Base-by-base conservation (phyloP, 371 early-diverging fungal species). In the Capillidium heterosporum region DNA sequence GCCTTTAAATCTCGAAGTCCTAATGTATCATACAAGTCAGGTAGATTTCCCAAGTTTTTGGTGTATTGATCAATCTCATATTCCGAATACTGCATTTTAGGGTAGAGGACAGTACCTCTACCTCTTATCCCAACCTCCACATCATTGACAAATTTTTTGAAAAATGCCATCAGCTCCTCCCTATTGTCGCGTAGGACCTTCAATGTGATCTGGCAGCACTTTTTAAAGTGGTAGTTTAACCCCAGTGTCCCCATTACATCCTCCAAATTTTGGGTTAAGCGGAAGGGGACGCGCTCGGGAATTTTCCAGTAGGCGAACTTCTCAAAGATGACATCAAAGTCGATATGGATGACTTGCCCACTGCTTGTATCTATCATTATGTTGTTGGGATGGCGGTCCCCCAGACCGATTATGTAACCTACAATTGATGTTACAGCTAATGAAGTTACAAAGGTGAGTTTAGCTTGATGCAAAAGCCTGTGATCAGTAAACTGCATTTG, bases 361-460 rank as follows among this genome's bases (percentile, higher is more conserved):
- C 77, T 85, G n/a, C 64, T 71, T 27, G 75, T 72, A 66, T 99
- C 97, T 43, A 99, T 77, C 46, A 98, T 62, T 35, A 99, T 90
- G 65, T 99, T 99, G 65, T 99, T 98, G 3, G 89, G 81, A 65
- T 99, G 99, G 7, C 99, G 80, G 69, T 99, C 99, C 8, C 99
- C 99, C 27, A 99, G 75, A 70, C 99, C 99, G 41, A 99, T 76
- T 31, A 98, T 76, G 63, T 85, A 83, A 1, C 99, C 99, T 0
- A 98, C 90, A 74, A 97, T 95, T 11, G 93, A 91, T 95, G 99
- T 99, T 19, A 92, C 90, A 0, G 99, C 98, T 1, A 84, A 74
- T 2, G 98, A 91, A 29, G 80, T 71, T 0, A 85, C 71, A 59
- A 87, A 96, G 13, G 72, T 65, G 0, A 71, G 68, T 4, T 91